These are phyloP conservation scores for Diutina ranongensis DNA, from an alignment of 1,139 yeast species.

Conservation along the genomic window DNA sequence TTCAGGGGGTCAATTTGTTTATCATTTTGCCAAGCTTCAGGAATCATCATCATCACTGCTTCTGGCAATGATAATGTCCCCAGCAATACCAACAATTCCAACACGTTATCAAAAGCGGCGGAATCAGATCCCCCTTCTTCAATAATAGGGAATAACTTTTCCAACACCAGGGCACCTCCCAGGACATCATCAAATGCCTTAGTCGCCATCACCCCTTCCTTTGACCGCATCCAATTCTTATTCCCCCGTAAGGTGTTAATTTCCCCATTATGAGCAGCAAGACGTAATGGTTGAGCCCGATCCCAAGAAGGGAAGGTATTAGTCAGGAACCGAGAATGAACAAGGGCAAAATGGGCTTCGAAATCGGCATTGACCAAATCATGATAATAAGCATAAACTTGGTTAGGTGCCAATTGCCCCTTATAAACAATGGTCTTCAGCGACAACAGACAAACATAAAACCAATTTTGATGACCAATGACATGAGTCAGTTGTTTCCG, in stretches of 20 bases:
- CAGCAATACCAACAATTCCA: constrained; percentile 82
- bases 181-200: constrained; percentile 62
- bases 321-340: constrained; percentile 94
- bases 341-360: constrained; percentile 92
- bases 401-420: constrained; percentile 95
- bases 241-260: constrained; percentile 95
- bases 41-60: constrained; percentile 94
- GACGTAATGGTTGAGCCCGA: constrained; percentile 94
- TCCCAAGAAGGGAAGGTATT: constrained; percentile 99
- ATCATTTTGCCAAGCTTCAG: constrained; percentile 97
- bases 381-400: constrained; percentile 88
- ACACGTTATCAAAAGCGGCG: constrained; percentile 95
- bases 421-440: constrained; percentile 88
- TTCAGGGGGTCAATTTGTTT: constrained; percentile 77
- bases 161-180: constrained; percentile 26
- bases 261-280: constrained; percentile 99
- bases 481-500: constrained; percentile 86
- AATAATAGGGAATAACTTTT: constrained; percentile 83
- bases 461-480: constrained; percentile 94
- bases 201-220: constrained; percentile 93
- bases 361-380: constrained; percentile 87
- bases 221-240: constrained; percentile 98
- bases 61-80: constrained; percentile 91
- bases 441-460: constrained; percentile 88
- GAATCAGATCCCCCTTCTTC: constrained; percentile 99